Percentiles rank a stretch among this genome's conserved stretches.
Evolutionary conservation across 352 stramenopile genomes (phyloP).

Genomic region (Pythium aphanidermatum): DNA sequence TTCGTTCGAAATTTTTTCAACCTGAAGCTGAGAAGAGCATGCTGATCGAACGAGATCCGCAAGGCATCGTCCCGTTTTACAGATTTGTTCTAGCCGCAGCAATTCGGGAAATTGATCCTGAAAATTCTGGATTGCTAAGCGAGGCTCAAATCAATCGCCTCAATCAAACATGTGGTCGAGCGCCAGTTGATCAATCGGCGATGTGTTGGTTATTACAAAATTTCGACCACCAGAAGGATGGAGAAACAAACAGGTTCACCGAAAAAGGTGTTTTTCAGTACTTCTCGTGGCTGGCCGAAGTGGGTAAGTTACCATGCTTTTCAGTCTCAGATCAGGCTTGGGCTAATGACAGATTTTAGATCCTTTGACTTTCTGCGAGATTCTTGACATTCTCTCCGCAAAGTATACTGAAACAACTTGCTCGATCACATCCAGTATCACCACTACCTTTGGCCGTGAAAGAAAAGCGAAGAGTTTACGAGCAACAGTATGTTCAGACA

Average conservation of each 20-base stretch:
- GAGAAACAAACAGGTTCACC: constrained; percentile 19
- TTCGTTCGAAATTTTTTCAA: constrained; percentile 55
- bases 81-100: constrained; percentile 51
- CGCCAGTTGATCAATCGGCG: constrained; percentile 16
- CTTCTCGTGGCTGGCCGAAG: constrained; percentile 62
- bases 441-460: constrained; percentile 4
- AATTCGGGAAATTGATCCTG: constrained; percentile 39
- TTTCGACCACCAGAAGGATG: constrained; percentile 34
- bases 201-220: constrained; percentile 49
- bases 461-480: constrained; percentile 10
- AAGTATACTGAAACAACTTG: constrained; percentile 51
- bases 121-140: constrained; percentile 24
- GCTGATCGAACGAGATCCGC: background rate
- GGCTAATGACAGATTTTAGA: too few species aligned
- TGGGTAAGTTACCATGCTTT: constrained; percentile 23
- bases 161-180: constrained; percentile 35
- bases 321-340: background rate
- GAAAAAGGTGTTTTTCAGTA: constrained; percentile 59
- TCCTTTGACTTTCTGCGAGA: constrained; percentile 44
- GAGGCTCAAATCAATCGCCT: constrained; percentile 31
- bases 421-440: constrained; percentile 13
- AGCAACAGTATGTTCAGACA: constrained; percentile 13
- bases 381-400: constrained; percentile 48
- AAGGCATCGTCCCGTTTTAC: constrained; percentile 52
- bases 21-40: constrained; percentile 19